Evolutionary conservation across 257 asterid species (phyloP), one percentile per base, ranked within the genome.

Genomic region (Nicotiana sylvestris): DNA sequence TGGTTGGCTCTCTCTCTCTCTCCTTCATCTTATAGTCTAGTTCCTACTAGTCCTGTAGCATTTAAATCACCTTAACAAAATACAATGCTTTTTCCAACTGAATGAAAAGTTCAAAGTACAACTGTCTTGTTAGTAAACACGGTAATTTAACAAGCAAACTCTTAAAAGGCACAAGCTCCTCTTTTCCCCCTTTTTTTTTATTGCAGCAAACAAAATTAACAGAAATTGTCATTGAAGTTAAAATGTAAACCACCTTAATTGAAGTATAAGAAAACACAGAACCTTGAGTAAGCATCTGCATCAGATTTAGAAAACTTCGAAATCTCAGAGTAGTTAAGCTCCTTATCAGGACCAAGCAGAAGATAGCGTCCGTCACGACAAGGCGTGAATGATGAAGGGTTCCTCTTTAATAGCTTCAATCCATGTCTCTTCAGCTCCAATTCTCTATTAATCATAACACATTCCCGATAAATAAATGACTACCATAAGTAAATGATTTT

Each of bases 371-470:
- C 98, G 70, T 94, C 99, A 29, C 86, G 67, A 82, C 97, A 93
- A n/a, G 99, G 99, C 70, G 98, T 96, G 84, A 96, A 96, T 53
- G 99, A 95, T 55, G 99, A 91, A 8, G 99, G 97, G 82, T 33
- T 92, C 87, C 98, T 90, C 88, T 88, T 94, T 89, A 94, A 82
- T 86, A 96, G 61, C 87, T 90, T 96, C 94, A 96, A 82, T 11
- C 99, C 99, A 85, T 93, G 97, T 85, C 90, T 91, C 88, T 78
- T 88, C 81, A 96, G 79, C 81, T 96, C 99, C 92, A 96, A 76
- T 78, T 96, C 99, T 87, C 97, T 95, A 68, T 51, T 66, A 15
- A 66, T 74, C 67, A 51, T 29, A 51, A 7, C 25, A 3, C 27
- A 27, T 74, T 51, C 4, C 62, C 16, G 49, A 74, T 74, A 74